Evolutionary conservation across 2,329 filamentous ascomycete species (phyloP), one percentile per base, ranked within the genome.

Genomic region (Sporothrix brunneoviolacea): DNA sequence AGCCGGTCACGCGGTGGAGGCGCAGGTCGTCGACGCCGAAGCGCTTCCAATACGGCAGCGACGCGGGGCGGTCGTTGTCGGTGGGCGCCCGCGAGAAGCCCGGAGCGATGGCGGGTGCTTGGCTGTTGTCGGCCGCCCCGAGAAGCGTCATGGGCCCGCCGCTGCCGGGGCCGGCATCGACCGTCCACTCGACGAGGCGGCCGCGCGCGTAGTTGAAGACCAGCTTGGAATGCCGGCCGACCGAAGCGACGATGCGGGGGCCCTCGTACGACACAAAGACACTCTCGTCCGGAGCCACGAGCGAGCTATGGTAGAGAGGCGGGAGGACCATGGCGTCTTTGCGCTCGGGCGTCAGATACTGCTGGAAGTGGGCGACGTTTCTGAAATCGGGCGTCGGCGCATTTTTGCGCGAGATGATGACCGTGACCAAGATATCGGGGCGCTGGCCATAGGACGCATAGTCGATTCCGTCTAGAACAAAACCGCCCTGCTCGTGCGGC

Each of bases 11-110:
- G 65, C 57, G 10, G 39, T 75, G 71, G 33, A 67, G 69, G 2
- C 70, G 70, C 24, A 79, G 61, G 2, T 59, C 59, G 50, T 78
- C 65, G 8, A 79, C 65, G 0, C 75, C 74, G 45, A 73, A 74
- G 16, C 71, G 68, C 39, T 72, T 66, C 82, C 82, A 86, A 56
- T 83, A 78, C 5, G 71, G 72, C 4, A 76, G 70, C 10, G 78
- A 75, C 15, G 65, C 60, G 0, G 76, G 71, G 0, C 69, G 66
- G 58, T 86, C 83, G 58, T 86, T 86, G 62, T 86, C 79, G 0
- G 82, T 86, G 13, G 75, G 73, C 0, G 82, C 77, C 4, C 82
- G 78, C 74, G 80, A 85, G 64, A 86, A 79, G 6, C 70, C 68
- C 1, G 77, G 70, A 8, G 63, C 58, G 15, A 73, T 62, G 19